Base-by-base conservation (phyloP, 1,139 yeast species). In the Lodderomyces theae region DNA sequence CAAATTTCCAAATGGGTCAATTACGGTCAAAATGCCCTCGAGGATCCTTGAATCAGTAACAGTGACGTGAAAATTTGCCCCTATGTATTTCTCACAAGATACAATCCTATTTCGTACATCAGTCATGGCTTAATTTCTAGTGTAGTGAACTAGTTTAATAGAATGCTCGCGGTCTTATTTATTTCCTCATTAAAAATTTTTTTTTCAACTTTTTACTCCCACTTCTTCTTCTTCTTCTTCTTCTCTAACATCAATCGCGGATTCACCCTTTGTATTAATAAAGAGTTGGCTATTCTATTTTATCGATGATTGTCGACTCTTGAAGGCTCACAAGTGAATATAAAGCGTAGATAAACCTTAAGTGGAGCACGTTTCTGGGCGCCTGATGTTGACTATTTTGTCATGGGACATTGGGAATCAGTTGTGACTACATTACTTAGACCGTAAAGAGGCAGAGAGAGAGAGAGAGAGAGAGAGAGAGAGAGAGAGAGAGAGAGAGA, bases 301-400 rank as follows among this genome's bases (percentile, higher is more conserved):
- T 39, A 50, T 49, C 49, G 12, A 21, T 23, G 18, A 28, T 28
- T 13, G 45, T 29, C 34, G 34, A 38, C 39, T 21, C 22, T 46
- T 39, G 57, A 49, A 51, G 63, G 61, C 45, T 55, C 43, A 55
- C 55, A 36, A 52, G 62, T 59, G 66, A 49, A 51, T 48, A 42
- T 16, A 66, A 35, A 56, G 77, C 76, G 76, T 67, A 72, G 66
- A 72, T 41, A 37, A 58, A 69, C 66, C 67, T 47, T 37, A 26
- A 51, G 42, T 50, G 73, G 72, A 65, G 77, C 74, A 71, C 77
- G 77, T 71, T 72, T 62, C 77, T 72, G 77, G 77, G 77, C 77
- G 76, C 77, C 77, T 63, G 77, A 60, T 70, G 69, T 69, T 70
- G 77, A 72, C 72, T 30, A 47, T 30, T 51, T 44, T 45, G 19